Evolutionary conservation across 352 stramenopile genomes (phyloP).

Genomic region (Plasmopara halstedii): DNA sequence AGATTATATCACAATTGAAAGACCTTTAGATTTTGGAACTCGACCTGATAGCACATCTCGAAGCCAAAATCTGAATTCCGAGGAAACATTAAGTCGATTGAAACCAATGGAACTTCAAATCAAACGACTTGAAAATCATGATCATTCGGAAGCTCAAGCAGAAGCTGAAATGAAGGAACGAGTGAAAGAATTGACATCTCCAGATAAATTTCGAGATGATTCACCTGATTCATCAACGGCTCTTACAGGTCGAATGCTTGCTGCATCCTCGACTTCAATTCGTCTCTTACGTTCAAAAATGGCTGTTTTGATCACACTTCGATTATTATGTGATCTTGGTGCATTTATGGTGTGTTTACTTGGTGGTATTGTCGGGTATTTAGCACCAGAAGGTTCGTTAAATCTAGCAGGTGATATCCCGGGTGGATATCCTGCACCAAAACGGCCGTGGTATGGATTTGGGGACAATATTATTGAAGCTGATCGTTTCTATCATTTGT

Average conservation of each 20-base stretch:
- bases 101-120: too few relatives aligned
- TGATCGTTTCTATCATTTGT: slow-evolving; percentile 46
- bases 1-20: slow-evolving; percentile 62
- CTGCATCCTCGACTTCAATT: slow-evolving; percentile 21
- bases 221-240: slow-evolving; percentile 43
- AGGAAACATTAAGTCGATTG: slow-evolving; percentile 16
- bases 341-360: slow-evolving; percentile 78
- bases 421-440: slow-evolving; percentile 46
- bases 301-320: slow-evolving; percentile 30
- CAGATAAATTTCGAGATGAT: slow-evolving; percentile 31
- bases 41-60: slow-evolving; percentile 1
- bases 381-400: slow-evolving; percentile 60
- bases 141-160: slow-evolving; percentile 7
- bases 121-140: slow-evolving; percentile 8
- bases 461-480: slow-evolving; percentile 38
- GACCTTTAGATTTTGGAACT: slow-evolving; percentile 23
- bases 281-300: slow-evolving; percentile 23
- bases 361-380: slow-evolving; percentile 49
- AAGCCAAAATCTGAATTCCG: slow-evolving; percentile 14
- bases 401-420: slow-evolving; percentile 74
- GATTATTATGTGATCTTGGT: slow-evolving; percentile 43
- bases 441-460: slow-evolving; percentile 39
- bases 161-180: slow-evolving; percentile 14
- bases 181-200: slow-evolving; percentile 38
- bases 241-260: slow-evolving; percentile 31